Evolutionary conservation across 1,284 basidiomycete genomes (phyloP).

Genomic region (Austroboletus niveus): DNA sequence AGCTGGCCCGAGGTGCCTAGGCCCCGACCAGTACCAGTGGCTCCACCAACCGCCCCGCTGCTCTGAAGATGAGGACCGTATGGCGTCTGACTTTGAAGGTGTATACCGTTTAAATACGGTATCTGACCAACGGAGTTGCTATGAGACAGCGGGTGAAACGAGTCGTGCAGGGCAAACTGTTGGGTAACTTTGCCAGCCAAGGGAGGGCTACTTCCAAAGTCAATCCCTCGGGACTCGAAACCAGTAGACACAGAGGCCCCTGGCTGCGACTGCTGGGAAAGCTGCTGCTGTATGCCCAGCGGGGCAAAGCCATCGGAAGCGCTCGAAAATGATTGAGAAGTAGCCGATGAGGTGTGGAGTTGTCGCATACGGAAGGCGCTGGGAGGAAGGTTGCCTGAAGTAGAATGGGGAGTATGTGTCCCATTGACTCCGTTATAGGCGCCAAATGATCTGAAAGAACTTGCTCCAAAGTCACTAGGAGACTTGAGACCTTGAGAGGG

Average conservation of each 20-base stretch:
- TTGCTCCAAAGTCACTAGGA: slow-evolving; percentile 39
- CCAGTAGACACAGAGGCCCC: slow-evolving; percentile 19
- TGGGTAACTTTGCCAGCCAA: slow-evolving; percentile 29
- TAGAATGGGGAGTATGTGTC: slow-evolving; percentile 20
- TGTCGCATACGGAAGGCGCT: slow-evolving; percentile 35
- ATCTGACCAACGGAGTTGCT: slow-evolving; percentile 27
- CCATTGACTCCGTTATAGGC: slow-evolving; percentile 35
- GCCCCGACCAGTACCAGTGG: slow-evolving; percentile 26
- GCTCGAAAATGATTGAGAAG: slow-evolving; percentile 26
- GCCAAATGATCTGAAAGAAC: slow-evolving; percentile 35
- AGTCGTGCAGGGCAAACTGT: slow-evolving; percentile 34
- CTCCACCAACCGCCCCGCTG: slow-evolving; percentile 27
- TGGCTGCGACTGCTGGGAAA: slow-evolving; percentile 39
- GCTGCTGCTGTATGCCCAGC: slow-evolving; percentile 33
- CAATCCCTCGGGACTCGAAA: slow-evolving; percentile 32
- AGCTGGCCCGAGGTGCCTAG: slow-evolving; percentile 26
- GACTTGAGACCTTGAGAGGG: slow-evolving; percentile 39
- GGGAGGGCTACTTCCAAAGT: slow-evolving; percentile 31
- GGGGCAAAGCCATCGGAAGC: slow-evolving; percentile 25
- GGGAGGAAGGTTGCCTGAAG: slow-evolving; percentile 27
- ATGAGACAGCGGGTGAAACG: slow-evolving; percentile 33
- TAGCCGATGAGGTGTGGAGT: slow-evolving; percentile 15
- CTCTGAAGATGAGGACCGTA: slow-evolving; percentile 66
- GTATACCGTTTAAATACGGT: slow-evolving; percentile 42
- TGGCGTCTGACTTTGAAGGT: slow-evolving; percentile 66